phyloP scores from a whole-genome alignment of 2,329 filamentous ascomycete species.

The Penicillium sumatraense region DNA sequence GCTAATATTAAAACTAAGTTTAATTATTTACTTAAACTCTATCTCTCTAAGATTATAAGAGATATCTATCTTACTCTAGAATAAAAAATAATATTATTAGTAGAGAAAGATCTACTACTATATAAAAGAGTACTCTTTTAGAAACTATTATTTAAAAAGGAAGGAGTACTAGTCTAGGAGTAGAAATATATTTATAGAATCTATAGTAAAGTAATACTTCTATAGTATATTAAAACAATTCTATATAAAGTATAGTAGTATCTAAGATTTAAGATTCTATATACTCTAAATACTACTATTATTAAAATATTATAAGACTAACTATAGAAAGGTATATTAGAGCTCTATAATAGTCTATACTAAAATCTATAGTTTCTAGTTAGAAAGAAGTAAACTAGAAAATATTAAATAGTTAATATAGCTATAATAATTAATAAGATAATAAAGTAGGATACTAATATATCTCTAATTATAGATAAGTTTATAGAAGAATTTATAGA shows the following conservation, averaged over 20 bases:
- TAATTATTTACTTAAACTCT: background rate
- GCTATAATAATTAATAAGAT: slow-evolving; percentile 1
- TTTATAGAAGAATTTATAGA: slow-evolving; percentile 1
- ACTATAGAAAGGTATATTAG: background rate
- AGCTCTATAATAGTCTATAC: background rate
- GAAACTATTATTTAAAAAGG: background rate
- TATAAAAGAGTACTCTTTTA: background rate
- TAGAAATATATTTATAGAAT: background rate
- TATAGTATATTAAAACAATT: background rate
- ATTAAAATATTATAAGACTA: background rate
- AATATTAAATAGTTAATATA: background rate
- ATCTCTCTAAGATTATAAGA: background rate
- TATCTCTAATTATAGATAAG: background rate
- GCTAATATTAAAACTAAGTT: background rate
- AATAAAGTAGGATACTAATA: background rate
- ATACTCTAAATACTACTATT: background rate
- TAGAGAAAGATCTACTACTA: background rate
- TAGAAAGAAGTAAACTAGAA: background rate
- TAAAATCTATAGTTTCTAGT: background rate
- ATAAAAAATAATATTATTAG: background rate
- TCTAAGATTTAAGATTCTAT: background rate
- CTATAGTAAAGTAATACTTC: background rate
- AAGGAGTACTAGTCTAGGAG: background rate
- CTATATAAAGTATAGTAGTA: slow-evolving; percentile 1
- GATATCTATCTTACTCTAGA: background rate